Conservation (phyloP, 1,139 yeast genomes). For the Kodamaea arcana region DNA sequence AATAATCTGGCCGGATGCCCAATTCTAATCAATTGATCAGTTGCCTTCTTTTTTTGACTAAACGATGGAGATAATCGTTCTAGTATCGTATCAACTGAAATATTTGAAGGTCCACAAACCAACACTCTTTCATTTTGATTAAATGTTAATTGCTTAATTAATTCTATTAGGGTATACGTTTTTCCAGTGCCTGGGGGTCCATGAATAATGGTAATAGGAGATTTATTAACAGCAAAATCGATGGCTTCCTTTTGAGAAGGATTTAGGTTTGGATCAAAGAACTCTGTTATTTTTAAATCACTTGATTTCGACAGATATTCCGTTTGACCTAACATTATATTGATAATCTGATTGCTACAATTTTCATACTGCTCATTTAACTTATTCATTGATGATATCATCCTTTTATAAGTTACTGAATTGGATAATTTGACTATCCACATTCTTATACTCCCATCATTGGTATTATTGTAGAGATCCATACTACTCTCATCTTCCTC, state of each 20-base stretch:
- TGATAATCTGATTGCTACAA: constrained; percentile 35
- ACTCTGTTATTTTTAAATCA: constrained; percentile 15
- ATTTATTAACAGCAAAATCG: constrained; percentile 34
- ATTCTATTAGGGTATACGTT: constrained; percentile 82
- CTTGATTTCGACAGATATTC: constrained; percentile 18
- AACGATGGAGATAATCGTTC: constrained; percentile 61
- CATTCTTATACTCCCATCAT: constrained; percentile 35
- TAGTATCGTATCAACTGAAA: constrained; percentile 88
- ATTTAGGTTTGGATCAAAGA: constrained; percentile 55
- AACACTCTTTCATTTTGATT: constrained; percentile 60
- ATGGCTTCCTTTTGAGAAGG: constrained; percentile 57
- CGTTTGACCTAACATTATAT: constrained; percentile 43
- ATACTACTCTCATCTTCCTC: constrained; percentile 42
- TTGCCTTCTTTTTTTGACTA: constrained; percentile 24
- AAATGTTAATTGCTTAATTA: constrained; percentile 67
- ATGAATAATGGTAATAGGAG: constrained; percentile 43
- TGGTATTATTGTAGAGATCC: constrained; percentile 41
- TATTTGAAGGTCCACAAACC: constrained; percentile 94
- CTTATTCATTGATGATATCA: constrained; percentile 75
- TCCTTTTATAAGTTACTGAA: constrained; percentile 68
- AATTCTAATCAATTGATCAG: constrained; percentile 64
- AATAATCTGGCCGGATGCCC: constrained; percentile 93
- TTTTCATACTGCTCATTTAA: constrained; percentile 44
- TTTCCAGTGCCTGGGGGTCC: constrained; percentile 55
- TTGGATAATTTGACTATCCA: constrained; percentile 68